Base-by-base conservation (phyloP, 1,284 basidiomycete genomes). In the Athelia sp. region DNA sequence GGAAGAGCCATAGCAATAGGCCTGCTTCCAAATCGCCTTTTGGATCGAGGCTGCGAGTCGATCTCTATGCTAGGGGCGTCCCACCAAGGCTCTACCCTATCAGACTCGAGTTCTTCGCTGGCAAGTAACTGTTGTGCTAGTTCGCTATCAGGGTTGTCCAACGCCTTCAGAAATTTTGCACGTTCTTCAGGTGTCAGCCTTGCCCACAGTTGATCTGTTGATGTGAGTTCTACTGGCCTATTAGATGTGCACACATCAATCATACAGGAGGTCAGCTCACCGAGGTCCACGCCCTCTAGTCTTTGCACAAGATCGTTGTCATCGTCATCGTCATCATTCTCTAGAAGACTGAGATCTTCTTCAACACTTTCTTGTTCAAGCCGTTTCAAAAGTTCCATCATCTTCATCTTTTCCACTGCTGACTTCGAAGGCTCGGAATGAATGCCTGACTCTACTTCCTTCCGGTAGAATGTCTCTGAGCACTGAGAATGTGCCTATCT, bases 391-490 rank as follows among this genome's bases (percentile, higher is more conserved):
- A 91, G 60, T 44, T 82, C 79, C 58, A 91, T 65, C 78, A 90
- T 90, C 52, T 74, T 69, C 44, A 68, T 65, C 35, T 78, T 72
- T 57, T 88, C 84, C 46, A 78, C 69, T 2, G 66, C 64, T 1
- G 73, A 71, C 56, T 74, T 80, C 1, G 79, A 75, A 1, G 84
- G 73, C 29, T 71, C 70, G 0, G 72, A 62, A 42, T 73, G 69
- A 49, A 89, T 83, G 23, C 84, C 80, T 1, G 66, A 63, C 53
- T 84, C 79, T 2, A 92, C 64, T 54, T 89, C 81, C 46, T 81
- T 81, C 54, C 80, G 80, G 64, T 89, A 90, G 62, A 92, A 92
- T 0, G 68, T 62, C 59, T 91, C 89, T 15, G 87, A 87, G 66
- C 89, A 92, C 60, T 76, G 73, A 1, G 71, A 67, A 62, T 91